Base-by-base conservation (phyloP, 768 basidiomycete genomes). In the Leucosporidium yakuticum region DNA sequence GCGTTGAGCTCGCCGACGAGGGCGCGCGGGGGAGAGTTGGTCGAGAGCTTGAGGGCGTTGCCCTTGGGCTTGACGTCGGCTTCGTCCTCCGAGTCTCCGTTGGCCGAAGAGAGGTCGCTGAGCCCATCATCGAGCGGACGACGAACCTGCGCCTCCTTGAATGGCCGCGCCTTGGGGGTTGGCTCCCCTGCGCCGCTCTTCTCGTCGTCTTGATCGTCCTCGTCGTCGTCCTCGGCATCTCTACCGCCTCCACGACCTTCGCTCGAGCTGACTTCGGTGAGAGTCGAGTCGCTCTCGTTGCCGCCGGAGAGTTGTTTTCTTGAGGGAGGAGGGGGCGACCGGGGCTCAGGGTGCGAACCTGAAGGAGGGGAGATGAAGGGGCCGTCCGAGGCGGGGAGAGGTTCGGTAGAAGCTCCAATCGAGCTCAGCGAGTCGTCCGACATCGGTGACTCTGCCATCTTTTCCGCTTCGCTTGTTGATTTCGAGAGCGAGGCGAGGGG, bases 351-450 rank as follows among this genome's bases (percentile, higher is more conserved):
- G 48, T 4, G 62, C 51, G n/a, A 50, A 54, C 56, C 51, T 55
- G n/a, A 47, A 54, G 2, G 51, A 51, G 15, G 62, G 62, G 27
- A 23, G 60, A 23, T 59, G 56, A 17, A 34, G 44, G 34, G 39
- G 14, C 21, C 23, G 15, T 70, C 69, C 11, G 60, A 62, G 39
- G 59, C 64, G 21, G 64, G 67, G 34, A 71, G 61, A 23, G 70
- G 70, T 62, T 71, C 70, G 64, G 70, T 71, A 0, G 70, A 65
- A 4, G 70, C 67, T 21, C 70, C 70, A 53, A 64, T 61, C 1
- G 70, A 71, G n/a, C 67, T 68, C 51, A 71, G 70, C 8, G 70
- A 71, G 61, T 70, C 69, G 44, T 65, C 39, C 39, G 39, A 44
- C 39, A 44, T 44, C 11, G 39, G 39, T 44, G 39, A 44, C 39